Evolutionary conservation across 192 early-diverging fungal genomes (phyloP), one percentile per base, ranked within the genome.

Genomic region (Coemansia sp.): DNA sequence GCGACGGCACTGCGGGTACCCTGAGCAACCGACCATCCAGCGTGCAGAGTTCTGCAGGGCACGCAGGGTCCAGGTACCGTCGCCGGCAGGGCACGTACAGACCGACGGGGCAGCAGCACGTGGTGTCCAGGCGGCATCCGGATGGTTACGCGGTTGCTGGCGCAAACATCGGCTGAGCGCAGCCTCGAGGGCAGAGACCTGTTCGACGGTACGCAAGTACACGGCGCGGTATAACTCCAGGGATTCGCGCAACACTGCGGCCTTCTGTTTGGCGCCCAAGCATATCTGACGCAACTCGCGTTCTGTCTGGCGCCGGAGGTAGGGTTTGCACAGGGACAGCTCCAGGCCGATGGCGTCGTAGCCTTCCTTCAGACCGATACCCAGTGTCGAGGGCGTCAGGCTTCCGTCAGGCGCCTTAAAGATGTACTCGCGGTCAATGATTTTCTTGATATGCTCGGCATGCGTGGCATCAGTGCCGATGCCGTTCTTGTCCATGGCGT

Each of bases 381-480:
- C 95, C 15, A 97, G 76, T 0, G 86, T 87, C 15, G 93, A 92
- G 0, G 96, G 96, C 12, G 71, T 60, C 58, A 88, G 82, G 15
- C 71, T 73, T 9, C 64, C 69, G 45, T 85, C 81, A 12, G 61
- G 55, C 18, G 82, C 78, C 49, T 94, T 89, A 45, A 85, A 81
- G 4, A 83, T 86, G 67, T 99, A 99, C 38, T 95, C 84, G 12
- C 96, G 85, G 2, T 90, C 87, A 11, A 87, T 83, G 33, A 99
- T 90, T 48, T 86, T 98, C 62, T 93, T 91, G 64, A 99, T 99
- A 54, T 98, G 95, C 33, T 95, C 90, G 9, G 88, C 88, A 27
- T 98, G 96, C 0, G 95, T 99, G 0, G 96, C 95, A 69, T 99
- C 96, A 7, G 96, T 99, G 13, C 94, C 96, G 40, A 99, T 98